These are phyloP conservation scores for Trichopus zeylanicus DNA, from an alignment of 116 monocot genomes.

Conservation along the genomic window DNA sequence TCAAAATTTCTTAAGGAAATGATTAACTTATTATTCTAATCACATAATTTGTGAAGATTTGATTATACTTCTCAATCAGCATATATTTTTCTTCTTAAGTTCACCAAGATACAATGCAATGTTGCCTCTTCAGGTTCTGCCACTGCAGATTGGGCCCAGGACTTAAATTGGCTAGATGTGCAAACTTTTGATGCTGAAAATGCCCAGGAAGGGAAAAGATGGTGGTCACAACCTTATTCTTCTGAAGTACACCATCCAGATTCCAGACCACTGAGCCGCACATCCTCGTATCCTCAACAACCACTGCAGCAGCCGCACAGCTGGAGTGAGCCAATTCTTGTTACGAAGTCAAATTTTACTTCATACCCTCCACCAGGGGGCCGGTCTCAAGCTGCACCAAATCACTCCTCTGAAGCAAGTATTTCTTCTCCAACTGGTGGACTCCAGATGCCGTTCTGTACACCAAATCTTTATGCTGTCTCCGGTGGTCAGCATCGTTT, in stretches of 20 bases:
- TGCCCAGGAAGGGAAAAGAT: constrained; percentile 46
- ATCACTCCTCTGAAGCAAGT: constrained; percentile 24
- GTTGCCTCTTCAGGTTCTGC: constrained; percentile 45
- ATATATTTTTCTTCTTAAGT: background rate
- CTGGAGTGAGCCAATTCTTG: constrained; percentile 32
- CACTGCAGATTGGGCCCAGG: constrained; percentile 46
- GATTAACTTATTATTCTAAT: too few species aligned
- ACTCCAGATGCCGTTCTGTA: constrained; percentile 24
- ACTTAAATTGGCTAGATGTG: constrained; percentile 51
- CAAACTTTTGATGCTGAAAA: constrained; percentile 45
- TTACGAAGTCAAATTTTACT: constrained; percentile 39
- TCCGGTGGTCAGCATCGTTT: constrained; percentile 31
- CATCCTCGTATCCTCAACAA: constrained; percentile 70
- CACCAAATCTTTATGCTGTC: constrained; percentile 27
- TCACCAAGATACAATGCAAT: background rate
- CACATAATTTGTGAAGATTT: too few species aligned
- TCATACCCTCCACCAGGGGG: constrained; percentile 49
- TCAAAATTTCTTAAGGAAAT: too few species aligned
- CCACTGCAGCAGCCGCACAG: constrained; percentile 29
- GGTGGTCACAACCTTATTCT: constrained; percentile 52
- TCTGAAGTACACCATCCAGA: constrained; percentile 23
- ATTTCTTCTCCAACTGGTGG: constrained; percentile 26
- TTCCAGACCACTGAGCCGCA: constrained; percentile 51
- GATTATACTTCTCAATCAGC: background rate
- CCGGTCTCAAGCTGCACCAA: constrained; percentile 18